Conservation (phyloP, 108 stramenopile genomes). For the Cylindrotheca closterium region DNA sequence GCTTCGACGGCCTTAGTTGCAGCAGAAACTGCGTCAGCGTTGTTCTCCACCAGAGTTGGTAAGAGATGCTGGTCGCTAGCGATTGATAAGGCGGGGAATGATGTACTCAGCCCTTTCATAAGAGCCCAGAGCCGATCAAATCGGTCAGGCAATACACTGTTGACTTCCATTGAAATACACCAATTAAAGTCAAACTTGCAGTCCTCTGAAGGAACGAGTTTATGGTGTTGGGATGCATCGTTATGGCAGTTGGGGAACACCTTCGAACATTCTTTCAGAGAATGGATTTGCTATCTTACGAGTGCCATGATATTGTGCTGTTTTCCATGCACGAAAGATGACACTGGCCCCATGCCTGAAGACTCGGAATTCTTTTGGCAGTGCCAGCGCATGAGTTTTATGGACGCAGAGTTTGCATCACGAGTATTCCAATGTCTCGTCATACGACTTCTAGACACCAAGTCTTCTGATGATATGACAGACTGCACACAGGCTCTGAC, state of each 20-base stretch:
- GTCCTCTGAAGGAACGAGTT: background rate
- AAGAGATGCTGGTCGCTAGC: conserved; percentile 10
- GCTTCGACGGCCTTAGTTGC: conserved; percentile 48
- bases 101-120: conserved; percentile 20
- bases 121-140: background rate
- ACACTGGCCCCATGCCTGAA: conserved; percentile 8
- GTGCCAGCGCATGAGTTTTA: conserved; percentile 52
- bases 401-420: conserved; percentile 58
- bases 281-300: conserved; percentile 65
- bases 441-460: conserved; percentile 43
- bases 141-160: background rate
- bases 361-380: conserved; percentile 44
- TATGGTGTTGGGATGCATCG: conserved; percentile 70
- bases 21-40: conserved; percentile 47
- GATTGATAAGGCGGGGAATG: background rate
- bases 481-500: background rate
- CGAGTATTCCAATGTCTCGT: conserved; percentile 63
- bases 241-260: conserved; percentile 42
- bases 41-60: conserved; percentile 41
- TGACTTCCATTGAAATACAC: background rate
- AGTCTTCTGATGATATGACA: background rate
- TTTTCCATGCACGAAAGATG: conserved; percentile 10
- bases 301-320: conserved; percentile 70
- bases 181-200: background rate
- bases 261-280: conserved; percentile 26